phyloP scores from a whole-genome alignment of 371 early-diverging fungal genomes.

The Mucor ambiguus region DNA sequence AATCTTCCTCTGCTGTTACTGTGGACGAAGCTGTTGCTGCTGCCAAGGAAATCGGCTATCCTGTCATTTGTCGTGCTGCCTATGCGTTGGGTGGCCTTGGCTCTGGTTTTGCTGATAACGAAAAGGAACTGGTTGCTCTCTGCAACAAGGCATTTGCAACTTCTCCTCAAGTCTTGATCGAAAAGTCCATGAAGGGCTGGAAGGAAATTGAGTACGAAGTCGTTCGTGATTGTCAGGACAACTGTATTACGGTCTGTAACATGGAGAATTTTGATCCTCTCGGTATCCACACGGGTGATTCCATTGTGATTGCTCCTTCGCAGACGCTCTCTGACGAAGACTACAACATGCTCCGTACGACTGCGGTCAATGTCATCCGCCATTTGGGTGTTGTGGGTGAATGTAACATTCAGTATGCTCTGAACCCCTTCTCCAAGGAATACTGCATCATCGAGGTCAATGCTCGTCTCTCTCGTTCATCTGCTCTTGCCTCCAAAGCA shows the following conservation, averaged over 20 bases:
- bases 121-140: constrained; percentile 72
- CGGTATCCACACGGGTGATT: constrained; percentile 96
- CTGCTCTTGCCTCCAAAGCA: constrained; percentile 95
- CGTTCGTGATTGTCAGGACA: constrained; percentile 88
- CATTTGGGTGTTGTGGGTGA: constrained; percentile 95
- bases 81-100: constrained; percentile 94
- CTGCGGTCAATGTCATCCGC: constrained; percentile 82
- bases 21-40: constrained; percentile 85
- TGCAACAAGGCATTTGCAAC: constrained; percentile 83
- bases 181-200: constrained; percentile 97
- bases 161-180: constrained; percentile 89
- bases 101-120: constrained; percentile 92
- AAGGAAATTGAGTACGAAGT: constrained; percentile 98
- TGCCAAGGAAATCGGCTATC: constrained; percentile 86
- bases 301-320: constrained; percentile 93
- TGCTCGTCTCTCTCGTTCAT: constrained; percentile 87
- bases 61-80: constrained; percentile 92
- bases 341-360: constrained; percentile 93
- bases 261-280: constrained; percentile 99
- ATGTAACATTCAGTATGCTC: constrained; percentile 96
- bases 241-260: constrained; percentile 97
- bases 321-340: constrained; percentile 95
- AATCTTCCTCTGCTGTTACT: constrained; percentile 74
- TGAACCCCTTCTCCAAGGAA: constrained; percentile 89
- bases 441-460: constrained; percentile 97